Percentiles rank a stretch among this genome's conserved stretches.
phyloP scores from a whole-genome alignment of 2,329 filamentous ascomycete species.

The Pestalotiopsis sp. region DNA sequence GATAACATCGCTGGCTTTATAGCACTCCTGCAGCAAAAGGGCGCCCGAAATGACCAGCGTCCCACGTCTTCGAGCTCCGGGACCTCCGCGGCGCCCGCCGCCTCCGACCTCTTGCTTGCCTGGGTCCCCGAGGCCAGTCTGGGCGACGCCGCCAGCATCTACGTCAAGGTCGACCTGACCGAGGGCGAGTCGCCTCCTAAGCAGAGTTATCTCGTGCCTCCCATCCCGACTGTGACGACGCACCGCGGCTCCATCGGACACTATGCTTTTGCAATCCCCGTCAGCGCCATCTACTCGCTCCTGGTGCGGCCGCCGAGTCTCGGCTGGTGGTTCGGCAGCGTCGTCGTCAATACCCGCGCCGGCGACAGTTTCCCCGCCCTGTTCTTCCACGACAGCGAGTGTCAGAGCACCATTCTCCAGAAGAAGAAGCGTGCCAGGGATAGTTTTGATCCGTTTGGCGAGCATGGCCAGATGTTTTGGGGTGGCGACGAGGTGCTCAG shows the following conservation, averaged over 20 bases:
- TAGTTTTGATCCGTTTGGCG: slow-evolving; percentile 87
- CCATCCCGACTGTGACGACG: slow-evolving; percentile 82
- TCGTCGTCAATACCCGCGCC: slow-evolving; percentile 88
- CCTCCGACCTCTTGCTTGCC: slow-evolving; percentile 80
- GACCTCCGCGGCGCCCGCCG: slow-evolving; percentile 45
- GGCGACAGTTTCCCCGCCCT: slow-evolving; percentile 94
- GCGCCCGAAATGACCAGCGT: slow-evolving; percentile 38
- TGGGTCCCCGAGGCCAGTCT: slow-evolving; percentile 92
- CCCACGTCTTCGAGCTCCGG: slow-evolving; percentile 48
- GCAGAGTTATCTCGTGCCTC: slow-evolving; percentile 88
- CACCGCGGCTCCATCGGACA: slow-evolving; percentile 73
- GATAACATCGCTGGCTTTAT: slow-evolving; percentile 97
- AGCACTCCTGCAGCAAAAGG: slow-evolving; percentile 89
- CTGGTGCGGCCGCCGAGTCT: slow-evolving; percentile 88
- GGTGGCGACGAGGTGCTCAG: slow-evolving; percentile 92
- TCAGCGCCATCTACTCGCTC: slow-evolving; percentile 88
- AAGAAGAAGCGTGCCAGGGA: slow-evolving; percentile 85
- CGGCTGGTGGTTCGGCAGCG: slow-evolving; percentile 97
- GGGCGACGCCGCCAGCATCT: slow-evolving; percentile 83
- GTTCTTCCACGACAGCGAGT: slow-evolving; percentile 98
- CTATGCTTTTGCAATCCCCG: slow-evolving; percentile 89
- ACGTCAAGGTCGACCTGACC: slow-evolving; percentile 92
- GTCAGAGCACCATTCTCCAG: slow-evolving; percentile 91
- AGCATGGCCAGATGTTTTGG: slow-evolving; percentile 90
- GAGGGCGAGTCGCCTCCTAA: slow-evolving; percentile 80